These are phyloP conservation scores for Solanum habrochaites DNA, from an alignment of 257 asterid species.

Conservation along the genomic window DNA sequence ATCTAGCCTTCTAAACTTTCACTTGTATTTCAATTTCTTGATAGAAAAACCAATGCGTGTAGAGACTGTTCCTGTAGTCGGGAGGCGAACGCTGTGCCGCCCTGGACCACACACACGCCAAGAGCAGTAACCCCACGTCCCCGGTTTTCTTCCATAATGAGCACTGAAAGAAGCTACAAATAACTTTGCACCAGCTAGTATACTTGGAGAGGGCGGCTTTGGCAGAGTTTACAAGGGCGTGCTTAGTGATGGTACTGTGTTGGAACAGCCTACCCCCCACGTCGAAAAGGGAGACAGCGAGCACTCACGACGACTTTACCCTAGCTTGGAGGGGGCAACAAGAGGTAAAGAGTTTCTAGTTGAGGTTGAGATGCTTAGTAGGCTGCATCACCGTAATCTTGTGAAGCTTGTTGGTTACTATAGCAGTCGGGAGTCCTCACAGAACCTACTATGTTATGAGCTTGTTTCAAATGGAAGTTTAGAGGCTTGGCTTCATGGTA, in stretches of 20 bases:
- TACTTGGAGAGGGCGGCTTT: slow-evolving; percentile 97
- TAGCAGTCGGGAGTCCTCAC: slow-evolving; percentile 69
- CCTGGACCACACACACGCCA: too few species aligned
- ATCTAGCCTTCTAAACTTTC: not conserved
- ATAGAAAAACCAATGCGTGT: slow-evolving; percentile 40
- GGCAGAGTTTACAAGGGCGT: slow-evolving; percentile 92
- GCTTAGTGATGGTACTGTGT: slow-evolving; percentile 80
- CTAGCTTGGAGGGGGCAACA: too few species aligned
- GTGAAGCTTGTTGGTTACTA: slow-evolving; percentile 92
- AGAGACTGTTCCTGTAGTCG: slow-evolving; percentile 33
- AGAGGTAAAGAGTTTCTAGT: slow-evolving; percentile 87
- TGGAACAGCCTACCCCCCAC: too few species aligned
- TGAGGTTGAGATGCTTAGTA: slow-evolving; percentile 97
- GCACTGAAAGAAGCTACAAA: slow-evolving; percentile 88
- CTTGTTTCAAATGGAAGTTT: slow-evolving; percentile 94
- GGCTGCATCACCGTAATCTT: slow-evolving; percentile 93
- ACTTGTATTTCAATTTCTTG: slow-evolving; percentile 3
- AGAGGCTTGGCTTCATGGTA: slow-evolving; percentile 98
- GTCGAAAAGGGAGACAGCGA: too few species aligned
- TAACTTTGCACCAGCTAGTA: slow-evolving; percentile 61
- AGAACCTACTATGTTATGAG: slow-evolving; percentile 89
- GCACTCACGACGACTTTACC: too few species aligned
- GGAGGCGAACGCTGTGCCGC: too few species aligned
- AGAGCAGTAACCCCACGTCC: too few species aligned
- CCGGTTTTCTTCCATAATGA: slow-evolving; percentile 61